A percentile compares a stretch with the other conserved stretches of the same genome.
These are phyloP conservation scores for Penicillium brevicompactum DNA, from an alignment of 2,329 filamentous ascomycete genomes.

Conservation along the genomic window DNA sequence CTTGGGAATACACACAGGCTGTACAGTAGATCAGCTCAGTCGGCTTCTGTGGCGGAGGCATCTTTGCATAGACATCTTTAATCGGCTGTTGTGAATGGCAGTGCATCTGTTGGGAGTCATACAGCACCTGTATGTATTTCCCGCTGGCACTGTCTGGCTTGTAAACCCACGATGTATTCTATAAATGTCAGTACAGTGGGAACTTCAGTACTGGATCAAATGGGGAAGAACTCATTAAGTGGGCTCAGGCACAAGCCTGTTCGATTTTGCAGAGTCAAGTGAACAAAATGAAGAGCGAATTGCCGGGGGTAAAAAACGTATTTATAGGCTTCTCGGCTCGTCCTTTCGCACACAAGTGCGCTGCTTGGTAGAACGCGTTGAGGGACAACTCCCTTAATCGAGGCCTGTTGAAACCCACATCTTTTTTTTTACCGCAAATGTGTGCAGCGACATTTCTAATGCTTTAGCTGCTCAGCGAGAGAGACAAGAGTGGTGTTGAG, in stretches of 20 bases:
- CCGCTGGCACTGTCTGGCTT: no score
- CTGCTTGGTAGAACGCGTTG: neutral
- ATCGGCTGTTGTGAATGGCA: neutral
- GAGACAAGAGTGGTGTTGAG: neutral
- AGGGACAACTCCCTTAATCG: neutral
- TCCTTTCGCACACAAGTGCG: neutral
- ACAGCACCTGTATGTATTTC: no score
- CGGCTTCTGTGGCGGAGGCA: neutral
- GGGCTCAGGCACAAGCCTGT: no score
- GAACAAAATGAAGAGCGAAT: no score
- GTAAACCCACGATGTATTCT: no score
- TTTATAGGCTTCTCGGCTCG: no score
- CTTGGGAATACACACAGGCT: neutral
- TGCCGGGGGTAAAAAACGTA: no score
- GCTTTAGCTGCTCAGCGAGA: neutral
- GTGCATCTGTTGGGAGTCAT: no score
- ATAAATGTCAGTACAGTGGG: no score
- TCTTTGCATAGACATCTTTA: neutral
- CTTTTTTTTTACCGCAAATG: neutral
- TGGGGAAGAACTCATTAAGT: no score
- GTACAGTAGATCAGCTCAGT: neutral
- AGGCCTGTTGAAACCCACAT: neutral
- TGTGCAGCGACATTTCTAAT: neutral
- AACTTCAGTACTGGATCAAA: no score
- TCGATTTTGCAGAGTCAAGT: no score